Percentiles rank a stretch among this genome's conserved stretches.
These are phyloP conservation scores for Ceratobasidium sp. DNA, from an alignment of 1,284 basidiomycete species.

Conservation along the genomic window DNA sequence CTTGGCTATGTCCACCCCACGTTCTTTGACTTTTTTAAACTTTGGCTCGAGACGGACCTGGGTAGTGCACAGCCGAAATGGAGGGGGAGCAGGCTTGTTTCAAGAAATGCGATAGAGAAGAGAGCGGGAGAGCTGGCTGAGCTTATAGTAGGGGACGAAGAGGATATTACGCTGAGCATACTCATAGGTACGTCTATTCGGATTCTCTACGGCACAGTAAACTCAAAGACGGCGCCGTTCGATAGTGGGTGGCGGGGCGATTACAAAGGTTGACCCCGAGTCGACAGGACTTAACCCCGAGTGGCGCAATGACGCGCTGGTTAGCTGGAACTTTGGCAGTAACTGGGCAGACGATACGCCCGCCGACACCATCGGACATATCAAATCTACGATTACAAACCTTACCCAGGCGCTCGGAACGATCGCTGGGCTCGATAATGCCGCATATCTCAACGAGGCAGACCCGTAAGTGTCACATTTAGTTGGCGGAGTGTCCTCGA, in stretches of 20 bases:
- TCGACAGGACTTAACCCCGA: conserved; percentile 61
- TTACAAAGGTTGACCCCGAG: conserved; percentile 56
- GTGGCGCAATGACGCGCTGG: conserved; percentile 56
- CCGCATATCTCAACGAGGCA: conserved; percentile 62
- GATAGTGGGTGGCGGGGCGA: conserved; percentile 59
- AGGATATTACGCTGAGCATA: background rate
- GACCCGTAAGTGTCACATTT: conserved; percentile 52
- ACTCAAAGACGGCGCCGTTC: background rate
- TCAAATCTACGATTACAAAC: conserved; percentile 54
- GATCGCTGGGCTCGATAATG: conserved; percentile 52
- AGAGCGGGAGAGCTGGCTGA: conserved; percentile 4
- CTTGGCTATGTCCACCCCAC: background rate
- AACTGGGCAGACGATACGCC: conserved; percentile 57
- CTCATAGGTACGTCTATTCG: conserved; percentile 2
- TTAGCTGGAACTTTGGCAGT: conserved; percentile 43
- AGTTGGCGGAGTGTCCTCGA: background rate
- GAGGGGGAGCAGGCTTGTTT: conserved; percentile 12
- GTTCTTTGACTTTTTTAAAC: too few species aligned
- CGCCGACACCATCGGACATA: conserved; percentile 52
- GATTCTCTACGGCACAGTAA: background rate
- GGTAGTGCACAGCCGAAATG: conserved; percentile 2
- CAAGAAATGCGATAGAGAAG: background rate
- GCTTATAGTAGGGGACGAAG: background rate
- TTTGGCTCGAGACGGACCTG: background rate
- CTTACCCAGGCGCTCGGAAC: conserved; percentile 52